Conservation (phyloP, 352 stramenopile species). For the Elongisporangium undulatum region DNA sequence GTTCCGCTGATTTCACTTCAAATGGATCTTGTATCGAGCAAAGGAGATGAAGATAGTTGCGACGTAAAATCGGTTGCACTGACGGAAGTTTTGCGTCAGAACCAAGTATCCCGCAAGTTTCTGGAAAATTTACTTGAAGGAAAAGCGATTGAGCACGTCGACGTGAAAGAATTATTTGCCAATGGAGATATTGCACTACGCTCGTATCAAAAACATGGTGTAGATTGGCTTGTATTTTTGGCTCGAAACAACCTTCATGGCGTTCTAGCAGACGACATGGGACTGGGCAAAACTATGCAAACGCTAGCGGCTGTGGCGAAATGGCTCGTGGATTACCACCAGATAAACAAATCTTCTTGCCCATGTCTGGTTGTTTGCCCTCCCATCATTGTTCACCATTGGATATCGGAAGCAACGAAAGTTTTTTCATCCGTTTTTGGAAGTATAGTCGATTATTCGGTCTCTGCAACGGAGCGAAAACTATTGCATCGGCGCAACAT, state of each 20-base stretch:
- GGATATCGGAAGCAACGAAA: conserved; percentile 88
- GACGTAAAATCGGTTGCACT: conserved; percentile 2
- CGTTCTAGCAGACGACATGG: conserved; percentile 87
- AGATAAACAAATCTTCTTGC: neutral
- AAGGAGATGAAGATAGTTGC: conserved; percentile 21
- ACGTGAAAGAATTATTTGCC: conserved; percentile 26
- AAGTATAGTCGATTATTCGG: conserved; percentile 75
- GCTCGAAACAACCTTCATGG: conserved; percentile 67
- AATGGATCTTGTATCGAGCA: conserved; percentile 53
- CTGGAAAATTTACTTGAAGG: conserved; percentile 56
- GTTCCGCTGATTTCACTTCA: conserved; percentile 66
- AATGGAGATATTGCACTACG: conserved; percentile 29
- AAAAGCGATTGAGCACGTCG: conserved; percentile 39
- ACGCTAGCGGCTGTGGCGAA: conserved; percentile 84
- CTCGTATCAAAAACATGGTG: conserved; percentile 73
- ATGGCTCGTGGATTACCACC: neutral
- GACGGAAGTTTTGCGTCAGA: conserved; percentile 27
- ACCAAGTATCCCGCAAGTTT: conserved; percentile 61
- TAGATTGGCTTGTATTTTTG: conserved; percentile 78
- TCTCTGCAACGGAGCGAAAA: conserved; percentile 40
- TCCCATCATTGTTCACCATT: conserved; percentile 93
- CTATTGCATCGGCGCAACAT: conserved; percentile 32
- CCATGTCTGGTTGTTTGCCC: conserved; percentile 91
- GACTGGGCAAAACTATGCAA: conserved; percentile 95
- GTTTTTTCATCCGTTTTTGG: conserved; percentile 73